Conservation (phyloP, 2,329 filamentous ascomycete species). For the Rhytidhysteron rufulum region DNA sequence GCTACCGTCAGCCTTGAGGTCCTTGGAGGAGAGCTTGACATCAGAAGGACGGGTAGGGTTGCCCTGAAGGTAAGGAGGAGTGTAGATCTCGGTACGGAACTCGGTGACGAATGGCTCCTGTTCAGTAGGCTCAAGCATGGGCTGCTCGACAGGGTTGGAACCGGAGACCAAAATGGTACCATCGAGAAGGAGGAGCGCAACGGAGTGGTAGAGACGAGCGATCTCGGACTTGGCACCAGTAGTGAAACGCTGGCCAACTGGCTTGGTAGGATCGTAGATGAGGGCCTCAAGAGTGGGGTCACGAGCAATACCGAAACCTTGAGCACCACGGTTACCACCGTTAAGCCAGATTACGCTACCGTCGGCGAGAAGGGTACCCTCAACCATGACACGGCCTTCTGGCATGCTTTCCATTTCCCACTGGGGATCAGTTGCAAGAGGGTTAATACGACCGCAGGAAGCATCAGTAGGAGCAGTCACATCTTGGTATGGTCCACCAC, state of each 20-base stretch:
- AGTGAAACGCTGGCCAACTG: slow-evolving; percentile 49
- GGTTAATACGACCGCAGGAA: slow-evolving; percentile 55
- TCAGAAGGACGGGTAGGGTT: slow-evolving; percentile 50
- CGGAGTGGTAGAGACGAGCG: slow-evolving; percentile 56
- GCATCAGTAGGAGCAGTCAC: slow-evolving; percentile 56
- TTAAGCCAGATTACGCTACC: slow-evolving; percentile 62
- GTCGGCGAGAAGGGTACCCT: slow-evolving; percentile 57
- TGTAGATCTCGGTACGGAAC: slow-evolving; percentile 60
- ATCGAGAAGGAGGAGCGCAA: slow-evolving; percentile 56
- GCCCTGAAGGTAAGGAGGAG: slow-evolving; percentile 57
- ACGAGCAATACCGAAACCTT: slow-evolving; percentile 57
- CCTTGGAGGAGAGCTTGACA: slow-evolving; percentile 43
- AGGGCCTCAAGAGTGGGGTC: slow-evolving; percentile 54
- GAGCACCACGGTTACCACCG: slow-evolving; percentile 54
- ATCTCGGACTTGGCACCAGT: slow-evolving; percentile 43
- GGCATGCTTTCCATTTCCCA: slow-evolving; percentile 61
- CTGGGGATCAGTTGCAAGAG: slow-evolving; percentile 44
- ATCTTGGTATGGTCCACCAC: slow-evolving; percentile 58
- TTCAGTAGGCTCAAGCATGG: slow-evolving; percentile 44
- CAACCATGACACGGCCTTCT: slow-evolving; percentile 57
- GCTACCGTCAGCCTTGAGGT: slow-evolving; percentile 41
- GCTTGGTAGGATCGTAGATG: slow-evolving; percentile 54
- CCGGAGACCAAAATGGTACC: slow-evolving; percentile 58
- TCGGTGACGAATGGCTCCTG: slow-evolving; percentile 54
- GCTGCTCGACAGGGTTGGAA: slow-evolving; percentile 59